Evolutionary conservation across 2,329 filamentous ascomycete species (phyloP), one percentile per base, ranked within the genome.

Genomic region (Ophiostoma sp.): DNA sequence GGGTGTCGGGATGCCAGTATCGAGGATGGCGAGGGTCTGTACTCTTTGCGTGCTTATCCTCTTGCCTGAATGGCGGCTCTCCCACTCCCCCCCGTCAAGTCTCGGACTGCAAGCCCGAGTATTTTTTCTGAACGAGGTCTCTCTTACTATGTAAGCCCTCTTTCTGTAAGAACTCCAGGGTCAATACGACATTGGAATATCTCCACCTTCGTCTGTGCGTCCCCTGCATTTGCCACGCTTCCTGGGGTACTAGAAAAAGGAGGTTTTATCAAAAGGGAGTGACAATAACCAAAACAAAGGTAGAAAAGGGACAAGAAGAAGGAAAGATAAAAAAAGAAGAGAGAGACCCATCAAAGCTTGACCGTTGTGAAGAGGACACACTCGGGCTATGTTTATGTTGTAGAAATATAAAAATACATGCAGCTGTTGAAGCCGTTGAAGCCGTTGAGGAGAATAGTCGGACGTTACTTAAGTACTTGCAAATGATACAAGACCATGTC

Each of bases 201-300:
- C 52, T 57, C 52, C 52, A 57, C 52, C 52, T 17, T 27, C 52
- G 52, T 57, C 52, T 57, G 52, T 57, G 52, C 52, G 52, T 57
- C n/a, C 52, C n/a, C 23, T 27, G n/a, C 52, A 27, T 57, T 57
- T 27, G 52, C 52, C 52, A 27, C 23, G 52, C 52, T 31, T 57
- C n/a, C 52, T 57, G 60, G 60, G 31, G 60, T 64, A 36, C 60
- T 52, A 17, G 27, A 36, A 57, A 23, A 57, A 35, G 54, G 57
- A 35, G 57, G 27, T 27, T 31, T 41, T 41, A 41, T 41, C 11
- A 41, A 23, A 23, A 4, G 1, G n/a, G n/a, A 23, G 52, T 13
- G 4, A 17, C 20, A 57, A 11, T 17, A 20, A 48, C 1, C 0
- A 48, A 48, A n/a, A 20, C 7, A 48, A 6, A 48, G 17, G 27